Evolutionary conservation across 805 yeast genomes (phyloP).

Genomic region (Nakazawaea ambrosiae): DNA sequence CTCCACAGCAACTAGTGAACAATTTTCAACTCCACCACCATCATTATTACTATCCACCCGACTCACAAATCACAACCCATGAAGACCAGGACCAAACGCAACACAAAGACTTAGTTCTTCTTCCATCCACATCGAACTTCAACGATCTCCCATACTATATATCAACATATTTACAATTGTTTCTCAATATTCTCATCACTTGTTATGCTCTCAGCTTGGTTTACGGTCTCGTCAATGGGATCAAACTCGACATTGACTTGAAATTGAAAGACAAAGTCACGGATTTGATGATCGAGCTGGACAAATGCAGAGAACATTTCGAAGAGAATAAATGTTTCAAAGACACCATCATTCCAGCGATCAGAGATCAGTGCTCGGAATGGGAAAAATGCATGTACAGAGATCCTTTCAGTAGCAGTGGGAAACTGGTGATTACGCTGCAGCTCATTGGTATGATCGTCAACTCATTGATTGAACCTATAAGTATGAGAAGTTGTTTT

Average conservation of each 20-base stretch:
- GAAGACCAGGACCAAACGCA: no score
- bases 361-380: conserved; percentile 45
- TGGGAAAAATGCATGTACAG: conserved; percentile 67
- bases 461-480: conserved; percentile 60
- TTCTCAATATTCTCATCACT: conserved; percentile 41
- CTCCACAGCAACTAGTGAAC: not conserved
- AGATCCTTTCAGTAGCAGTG: conserved; percentile 33
- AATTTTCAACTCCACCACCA: conserved; percentile 25
- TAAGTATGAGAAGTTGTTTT: conserved; percentile 51
- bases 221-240: conserved; percentile 36
- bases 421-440: conserved; percentile 38
- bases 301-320: conserved; percentile 45
- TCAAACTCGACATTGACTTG: conserved; percentile 46
- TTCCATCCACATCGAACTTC: conserved; percentile 57
- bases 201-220: conserved; percentile 36
- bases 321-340: conserved; percentile 51
- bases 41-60: conserved; percentile 29
- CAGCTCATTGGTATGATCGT: conserved; percentile 56
- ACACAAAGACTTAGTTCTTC: no score
- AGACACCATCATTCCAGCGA: conserved; percentile 48
- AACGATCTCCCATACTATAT: conserved; percentile 46
- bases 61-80: not conserved
- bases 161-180: conserved; percentile 55
- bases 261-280: conserved; percentile 42
- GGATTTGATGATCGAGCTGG: conserved; percentile 42